These are phyloP conservation scores for Ilyonectria robusta DNA, from an alignment of 2,329 filamentous ascomycete species.

Conservation along the genomic window DNA sequence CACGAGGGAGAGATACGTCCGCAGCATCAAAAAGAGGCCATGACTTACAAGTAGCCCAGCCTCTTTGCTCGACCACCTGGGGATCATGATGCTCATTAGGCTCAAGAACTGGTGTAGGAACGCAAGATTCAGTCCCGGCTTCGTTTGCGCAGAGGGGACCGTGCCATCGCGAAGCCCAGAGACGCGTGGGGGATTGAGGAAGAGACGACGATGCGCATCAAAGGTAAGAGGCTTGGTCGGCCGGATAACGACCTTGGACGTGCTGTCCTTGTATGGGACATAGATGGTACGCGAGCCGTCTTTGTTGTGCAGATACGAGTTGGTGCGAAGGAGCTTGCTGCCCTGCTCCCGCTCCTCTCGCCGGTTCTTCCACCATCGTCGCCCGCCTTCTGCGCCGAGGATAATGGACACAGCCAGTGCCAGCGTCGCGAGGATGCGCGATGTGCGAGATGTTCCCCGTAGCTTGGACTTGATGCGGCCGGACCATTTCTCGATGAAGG, in stretches of 20 bases:
- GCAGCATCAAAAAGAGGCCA: constrained; percentile 87
- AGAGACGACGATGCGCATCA: constrained; percentile 93
- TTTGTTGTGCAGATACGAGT: constrained; percentile 93
- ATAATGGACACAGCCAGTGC: constrained; percentile 84
- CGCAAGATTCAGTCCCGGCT: constrained; percentile 93
- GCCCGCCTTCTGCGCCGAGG: constrained; percentile 82
- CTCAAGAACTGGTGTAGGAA: constrained; percentile 98
- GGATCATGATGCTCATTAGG: constrained; percentile 97
- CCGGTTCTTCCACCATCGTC: constrained; percentile 80
- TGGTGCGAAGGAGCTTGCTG: constrained; percentile 84
- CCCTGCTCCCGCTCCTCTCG: constrained; percentile 87
- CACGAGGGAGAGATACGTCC: constrained; percentile 94
- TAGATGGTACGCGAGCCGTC: constrained; percentile 96
- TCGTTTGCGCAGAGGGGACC: constrained; percentile 90
- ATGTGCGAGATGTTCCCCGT: constrained; percentile 76
- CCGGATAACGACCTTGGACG: constrained; percentile 91
- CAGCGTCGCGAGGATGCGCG: constrained; percentile 82
- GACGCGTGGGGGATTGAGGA: constrained; percentile 90
- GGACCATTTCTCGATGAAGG: constrained; percentile 73
- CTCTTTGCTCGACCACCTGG: constrained; percentile 95
- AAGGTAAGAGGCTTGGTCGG: constrained; percentile 94
- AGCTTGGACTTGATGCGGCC: constrained; percentile 67
- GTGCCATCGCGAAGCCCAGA: constrained; percentile 81
- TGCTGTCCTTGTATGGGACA: constrained; percentile 90
- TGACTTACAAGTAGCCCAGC: constrained; percentile 91